phyloP scores from a whole-genome alignment of 2,329 filamentous ascomycete species.

The Penicillium sp. region DNA sequence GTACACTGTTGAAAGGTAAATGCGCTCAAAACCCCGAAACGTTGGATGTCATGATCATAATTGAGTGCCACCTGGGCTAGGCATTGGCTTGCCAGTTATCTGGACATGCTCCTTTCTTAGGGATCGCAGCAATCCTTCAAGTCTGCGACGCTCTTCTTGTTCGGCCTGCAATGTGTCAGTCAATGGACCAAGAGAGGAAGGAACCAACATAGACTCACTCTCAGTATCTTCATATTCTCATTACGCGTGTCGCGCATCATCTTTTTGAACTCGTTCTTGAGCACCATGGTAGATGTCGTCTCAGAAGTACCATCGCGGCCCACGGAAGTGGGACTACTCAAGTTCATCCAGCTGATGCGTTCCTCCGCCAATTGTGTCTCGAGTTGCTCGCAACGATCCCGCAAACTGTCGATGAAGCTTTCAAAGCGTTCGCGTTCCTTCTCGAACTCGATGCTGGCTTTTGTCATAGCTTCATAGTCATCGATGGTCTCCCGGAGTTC shows the following conservation, averaged over 20 bases:
- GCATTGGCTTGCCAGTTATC: constrained; percentile 32
- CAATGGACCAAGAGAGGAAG: background rate
- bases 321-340: constrained; percentile 53
- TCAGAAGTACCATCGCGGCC: constrained; percentile 46
- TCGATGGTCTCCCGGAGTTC: constrained; percentile 67
- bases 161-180: constrained; percentile 55
- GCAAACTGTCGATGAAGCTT: constrained; percentile 60
- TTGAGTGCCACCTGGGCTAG: constrained; percentile 35
- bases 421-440: constrained; percentile 68
- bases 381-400: constrained; percentile 62
- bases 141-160: constrained; percentile 66
- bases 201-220: constrained; percentile 51
- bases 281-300: constrained; percentile 64
- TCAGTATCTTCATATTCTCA: constrained; percentile 63
- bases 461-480: constrained; percentile 70
- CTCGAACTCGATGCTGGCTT: constrained; percentile 68
- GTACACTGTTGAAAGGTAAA: constrained; percentile 18
- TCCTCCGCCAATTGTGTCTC: constrained; percentile 67
- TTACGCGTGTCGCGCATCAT: constrained; percentile 73
- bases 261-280: constrained; percentile 75
- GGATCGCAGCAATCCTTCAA: constrained; percentile 63
- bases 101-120: constrained; percentile 44
- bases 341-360: constrained; percentile 64
- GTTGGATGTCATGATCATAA: constrained; percentile 34
- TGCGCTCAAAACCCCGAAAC: constrained; percentile 15